phyloP scores from a whole-genome alignment of 306 rosid species.

The Quercus glauca region DNA sequence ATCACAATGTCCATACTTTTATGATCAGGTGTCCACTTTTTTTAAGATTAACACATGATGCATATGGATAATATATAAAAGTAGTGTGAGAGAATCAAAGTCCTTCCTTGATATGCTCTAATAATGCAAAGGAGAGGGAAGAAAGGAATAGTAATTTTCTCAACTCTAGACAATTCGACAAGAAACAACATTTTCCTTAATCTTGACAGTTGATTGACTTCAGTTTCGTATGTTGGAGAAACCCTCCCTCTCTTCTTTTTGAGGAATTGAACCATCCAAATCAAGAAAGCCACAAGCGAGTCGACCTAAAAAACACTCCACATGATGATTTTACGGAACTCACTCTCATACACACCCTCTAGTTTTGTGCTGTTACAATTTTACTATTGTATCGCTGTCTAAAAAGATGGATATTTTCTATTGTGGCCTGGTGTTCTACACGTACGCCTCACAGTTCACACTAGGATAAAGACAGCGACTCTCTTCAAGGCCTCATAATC shows the following conservation, averaged over 20 bases:
- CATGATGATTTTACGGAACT: neutral
- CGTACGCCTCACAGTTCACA: constrained; percentile 3
- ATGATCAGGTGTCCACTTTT: no score
- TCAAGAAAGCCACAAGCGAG: neutral
- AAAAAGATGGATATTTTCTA: constrained; percentile 16
- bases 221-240: no score
- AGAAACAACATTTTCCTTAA: no score
- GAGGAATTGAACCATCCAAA: constrained; percentile 21
- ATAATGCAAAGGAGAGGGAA: no score
- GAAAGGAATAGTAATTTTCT: no score
- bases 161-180: no score
- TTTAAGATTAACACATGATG: no score
- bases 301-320: neutral
- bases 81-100: no score
- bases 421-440: constrained; percentile 33
- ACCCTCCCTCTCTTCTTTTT: neutral
- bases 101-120: no score
- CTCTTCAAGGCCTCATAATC: constrained; percentile 28
- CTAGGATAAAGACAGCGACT: constrained; percentile 38
- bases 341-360: neutral
- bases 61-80: no score
- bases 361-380: neutral
- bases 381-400: neutral
- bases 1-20: no score
- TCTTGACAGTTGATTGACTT: no score